Evolutionary conservation across 257 asterid species (phyloP).

Genomic region (Petunia axillaris): DNA sequence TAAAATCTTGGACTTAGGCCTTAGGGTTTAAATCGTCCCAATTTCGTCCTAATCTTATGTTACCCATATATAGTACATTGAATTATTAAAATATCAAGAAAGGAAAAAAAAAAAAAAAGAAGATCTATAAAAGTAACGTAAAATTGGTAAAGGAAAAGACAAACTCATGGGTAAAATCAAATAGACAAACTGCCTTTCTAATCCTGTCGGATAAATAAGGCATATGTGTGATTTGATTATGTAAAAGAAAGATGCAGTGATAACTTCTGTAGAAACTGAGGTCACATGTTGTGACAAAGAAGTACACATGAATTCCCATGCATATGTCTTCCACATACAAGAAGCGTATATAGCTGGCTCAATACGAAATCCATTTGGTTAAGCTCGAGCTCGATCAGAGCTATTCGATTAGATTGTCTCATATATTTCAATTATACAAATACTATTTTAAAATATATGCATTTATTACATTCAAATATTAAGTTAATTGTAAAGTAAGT

Average conservation of each 20-base stretch:
- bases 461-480: no score
- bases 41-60: no score
- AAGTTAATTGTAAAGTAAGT: no score
- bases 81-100: background rate
- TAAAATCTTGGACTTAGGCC: no score
- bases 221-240: conserved; percentile 18
- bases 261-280: conserved; percentile 11
- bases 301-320: conserved; percentile 32
- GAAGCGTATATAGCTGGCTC: no score
- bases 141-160: conserved; percentile 22
- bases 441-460: no score
- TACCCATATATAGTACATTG: background rate
- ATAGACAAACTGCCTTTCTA: conserved; percentile 26
- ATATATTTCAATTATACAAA: no score
- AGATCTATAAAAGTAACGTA: background rate
- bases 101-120: no score
- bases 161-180: conserved; percentile 40
- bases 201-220: conserved; percentile 21
- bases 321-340: conserved; percentile 24
- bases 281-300: conserved; percentile 29
- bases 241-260: background rate
- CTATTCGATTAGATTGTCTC: no score
- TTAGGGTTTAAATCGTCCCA: no score
- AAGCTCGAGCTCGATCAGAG: no score
- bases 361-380: no score